These are phyloP conservation scores for Trapa bicornis DNA, from an alignment of 345 rosid genomes.

Conservation along the genomic window DNA sequence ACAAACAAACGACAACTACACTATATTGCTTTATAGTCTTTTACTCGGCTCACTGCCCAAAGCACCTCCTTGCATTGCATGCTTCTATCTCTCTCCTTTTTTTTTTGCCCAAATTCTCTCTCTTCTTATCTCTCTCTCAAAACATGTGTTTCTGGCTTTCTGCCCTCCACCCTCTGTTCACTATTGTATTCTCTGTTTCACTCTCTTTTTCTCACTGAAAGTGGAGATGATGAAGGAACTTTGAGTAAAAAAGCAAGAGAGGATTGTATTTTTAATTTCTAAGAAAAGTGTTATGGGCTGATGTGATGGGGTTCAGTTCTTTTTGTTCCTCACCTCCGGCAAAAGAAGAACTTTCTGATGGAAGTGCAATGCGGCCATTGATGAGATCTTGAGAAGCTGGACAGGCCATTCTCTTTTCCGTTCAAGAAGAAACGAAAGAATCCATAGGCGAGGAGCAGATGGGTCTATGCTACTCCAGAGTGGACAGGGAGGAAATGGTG, in stretches of 20 bases:
- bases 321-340: not conserved
- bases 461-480: conserved; percentile 81
- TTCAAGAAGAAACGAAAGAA: not conserved
- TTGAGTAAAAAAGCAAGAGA: not conserved
- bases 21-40: not conserved
- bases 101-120: not conserved
- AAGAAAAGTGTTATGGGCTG: not conserved
- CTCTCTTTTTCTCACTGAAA: not conserved
- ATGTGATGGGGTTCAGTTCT: not conserved
- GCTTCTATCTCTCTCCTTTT: too few relatives aligned
- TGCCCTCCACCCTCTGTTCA: not conserved
- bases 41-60: conserved; percentile 2
- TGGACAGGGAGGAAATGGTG: conserved; percentile 74
- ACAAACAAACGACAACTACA: not conserved
- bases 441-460: conserved; percentile 15
- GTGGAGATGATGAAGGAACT: not conserved
- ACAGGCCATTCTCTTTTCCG: not conserved
- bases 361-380: conserved; percentile 1
- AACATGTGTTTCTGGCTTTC: not conserved
- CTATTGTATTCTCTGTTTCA: not conserved
- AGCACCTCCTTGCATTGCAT: not conserved
- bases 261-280: not conserved
- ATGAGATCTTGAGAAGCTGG: not conserved
- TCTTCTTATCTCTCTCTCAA: not conserved
- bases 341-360: not conserved